Base-by-base conservation (phyloP, 345 rosid genomes). In the Clausena lansium region DNA sequence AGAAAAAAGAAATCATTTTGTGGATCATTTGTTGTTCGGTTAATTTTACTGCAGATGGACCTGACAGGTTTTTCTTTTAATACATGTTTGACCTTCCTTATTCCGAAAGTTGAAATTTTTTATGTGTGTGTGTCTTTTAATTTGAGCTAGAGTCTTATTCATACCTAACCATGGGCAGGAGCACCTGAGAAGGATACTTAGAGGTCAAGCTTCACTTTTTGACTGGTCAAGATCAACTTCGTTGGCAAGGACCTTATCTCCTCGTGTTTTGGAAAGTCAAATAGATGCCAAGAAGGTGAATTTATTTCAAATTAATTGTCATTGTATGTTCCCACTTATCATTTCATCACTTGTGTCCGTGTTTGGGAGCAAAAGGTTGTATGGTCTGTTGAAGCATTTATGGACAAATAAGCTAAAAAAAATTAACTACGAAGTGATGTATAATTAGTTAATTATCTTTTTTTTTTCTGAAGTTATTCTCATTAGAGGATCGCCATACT, bases 171-270 rank as follows among this genome's bases (percentile, higher is more conserved):
- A 66, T 88, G 76, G 28, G 38, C 89, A 96, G 98, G 97, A 94
- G 77, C 97, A 96, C 80, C 79, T 96, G 81, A 89, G 98, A 82
- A 89, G 99, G 85, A 88, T 96, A 84, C 95, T 96, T 76, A 92
- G 97, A 88, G 99, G 99, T 77, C 98, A 96, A 81, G 86, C 99
- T 38, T 94, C 95, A 45, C 88, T 96, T 25, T 96, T 96, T 77
- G 97, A 96, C 78, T 96, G 98, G 99, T 86, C 99, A 38, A 90
- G 98, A 82, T 96, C 99, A 85, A 89, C 91, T 65, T 96, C 98
- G 22, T 79, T 96, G 79, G 98, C 99, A 76, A 92, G 98, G 88
- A 92, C 93, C 76, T 83, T 96, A 64, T 96, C 99, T 80, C 99
- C 99, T 79, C 91, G 98, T 68, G 97, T 96, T 85, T 77, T 96